Percentiles rank a stretch among this genome's conserved stretches.
Conservation (phyloP, 306 rosid genomes). For the Amphicarpaea edgeworthii region DNA sequence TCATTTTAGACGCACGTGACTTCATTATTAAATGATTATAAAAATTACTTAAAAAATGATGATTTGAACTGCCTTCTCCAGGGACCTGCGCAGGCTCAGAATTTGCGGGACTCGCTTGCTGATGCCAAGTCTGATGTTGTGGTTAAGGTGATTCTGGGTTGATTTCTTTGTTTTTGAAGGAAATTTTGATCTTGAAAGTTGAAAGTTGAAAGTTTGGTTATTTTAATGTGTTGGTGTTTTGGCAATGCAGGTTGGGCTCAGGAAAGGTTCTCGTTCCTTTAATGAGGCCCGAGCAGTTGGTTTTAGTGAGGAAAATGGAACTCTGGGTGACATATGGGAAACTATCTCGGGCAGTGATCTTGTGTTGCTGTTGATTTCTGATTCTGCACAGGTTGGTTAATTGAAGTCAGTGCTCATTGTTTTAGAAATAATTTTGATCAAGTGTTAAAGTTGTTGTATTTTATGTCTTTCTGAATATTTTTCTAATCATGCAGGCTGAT, state of each 20-base stretch:
- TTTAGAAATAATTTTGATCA: background rate
- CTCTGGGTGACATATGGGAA: conserved; percentile 93
- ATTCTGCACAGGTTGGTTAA: conserved; percentile 88
- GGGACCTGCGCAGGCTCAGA: conserved; percentile 99
- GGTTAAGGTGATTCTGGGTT: conserved; percentile 74
- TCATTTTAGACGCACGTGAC: background rate
- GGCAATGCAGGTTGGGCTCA: conserved; percentile 79
- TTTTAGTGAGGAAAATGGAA: conserved; percentile 88
- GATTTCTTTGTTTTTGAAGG: background rate
- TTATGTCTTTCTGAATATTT: background rate
- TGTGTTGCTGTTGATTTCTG: conserved; percentile 91
- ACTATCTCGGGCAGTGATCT: conserved; percentile 89
- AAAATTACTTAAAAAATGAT: too few relatives aligned
- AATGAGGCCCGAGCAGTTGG: conserved; percentile 94
- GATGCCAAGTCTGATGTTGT: conserved; percentile 89
- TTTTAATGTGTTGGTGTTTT: conserved; percentile 3
- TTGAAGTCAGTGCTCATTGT: background rate
- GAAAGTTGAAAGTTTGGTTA: background rate
- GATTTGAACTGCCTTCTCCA: conserved; percentile 43
- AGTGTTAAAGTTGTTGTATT: background rate
- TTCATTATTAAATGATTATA: too few relatives aligned
- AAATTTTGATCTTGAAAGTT: background rate
- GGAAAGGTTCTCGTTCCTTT: conserved; percentile 94
- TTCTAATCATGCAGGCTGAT: conserved; percentile 76
- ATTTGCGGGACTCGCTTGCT: conserved; percentile 85